Base-by-base conservation (phyloP, 1,284 basidiomycete genomes). In the Sanguinoderma infundibulare region DNA sequence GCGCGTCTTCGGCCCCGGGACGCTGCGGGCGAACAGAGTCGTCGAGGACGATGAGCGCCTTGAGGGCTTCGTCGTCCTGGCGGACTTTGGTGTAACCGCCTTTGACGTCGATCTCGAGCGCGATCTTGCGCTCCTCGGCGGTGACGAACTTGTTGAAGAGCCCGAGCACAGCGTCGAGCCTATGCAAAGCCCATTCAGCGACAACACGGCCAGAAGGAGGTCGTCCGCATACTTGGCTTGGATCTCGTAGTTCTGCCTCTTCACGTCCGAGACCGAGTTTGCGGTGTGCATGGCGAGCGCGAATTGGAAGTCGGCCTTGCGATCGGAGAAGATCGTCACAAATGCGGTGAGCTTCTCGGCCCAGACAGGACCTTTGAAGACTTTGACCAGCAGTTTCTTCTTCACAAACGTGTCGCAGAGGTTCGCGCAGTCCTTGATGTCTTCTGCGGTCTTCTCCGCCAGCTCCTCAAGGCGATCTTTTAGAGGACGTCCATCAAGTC, bases 311-410 rank as follows among this genome's bases (percentile, higher is more conserved):
- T 77, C 72, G 17, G 65, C 61, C 34, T 75, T 73, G 15, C 76
- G 73, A 2, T 70, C 67, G 3, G 66, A 62, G 64, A 82, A 82
- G 5, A 59, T 67, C 5, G 64, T 53, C 7, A 74, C 69, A 57
- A 72, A 80, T 3, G 57, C 71, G 1, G 73, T 70, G 7, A 83
- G 69, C 14, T 72, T 73, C 7, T 55, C 47, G 35, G 80, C 76
- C 73, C 80, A 83, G 28, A 72, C 63, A 17, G 74, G 70, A 12
- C 75, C 70, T 44, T 76, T 76, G 52, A 81, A 61, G 0, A 78
- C 73, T 55, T 79, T 79, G 9, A 77, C 76, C 67, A 74, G 50
- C 15, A 70, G 61, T 32, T 62, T 66, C 61, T 73, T 73, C 67
- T 74, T 74, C 20, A 64, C 53, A 57, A 73, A 77, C 1, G 71